Base-by-base conservation (phyloP, 768 basidiomycete species). In the Phlebiopsis flavidoalba region DNA sequence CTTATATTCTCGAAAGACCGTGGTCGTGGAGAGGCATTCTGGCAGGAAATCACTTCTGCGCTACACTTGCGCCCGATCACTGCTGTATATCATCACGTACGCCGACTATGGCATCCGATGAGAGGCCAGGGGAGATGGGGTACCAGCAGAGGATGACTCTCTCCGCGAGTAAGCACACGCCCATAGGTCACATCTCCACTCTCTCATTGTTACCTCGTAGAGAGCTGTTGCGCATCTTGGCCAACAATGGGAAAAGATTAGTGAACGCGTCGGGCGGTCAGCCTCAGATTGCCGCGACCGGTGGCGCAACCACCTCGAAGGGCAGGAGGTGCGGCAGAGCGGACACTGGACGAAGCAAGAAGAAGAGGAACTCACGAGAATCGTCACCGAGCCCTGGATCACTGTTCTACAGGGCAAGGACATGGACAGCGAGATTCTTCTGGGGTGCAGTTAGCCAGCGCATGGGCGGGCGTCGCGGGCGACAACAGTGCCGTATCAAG, bases 401-500 rank as follows among this genome's bases (percentile, higher is more conserved):
- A 90, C 87, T 1, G 72, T 87, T 45, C 79, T 82, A 56, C 81
- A 86, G 70, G 89, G 89, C n/a, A 85, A 83, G 67, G 81, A 88
- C 65, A 72, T 84, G 56, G 90, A 91, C 58, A 85, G 83, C 57
- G 91, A 93, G 63, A 84, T 93, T 36, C n/a, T 93, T 91, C 73
- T 94, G 92, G 92, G 83, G 85, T 15, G 79, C 79, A 56, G 89
- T 94, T 43, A 86, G 86, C 63, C 81, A 87, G 53, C 79, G 80
- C 50, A 93, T 94, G 92, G 88, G 85, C 43, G 83, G 85, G 22
- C 87, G 72, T 52, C 81, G 92, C 53, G 85, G 86, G 37, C 79
- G 91, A 64, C 89, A 92, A 66, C 92, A 94, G 70, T 93, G 92
- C 75, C 81, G 92, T 52, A 89, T 89, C 48, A 94, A 94, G 81